These are phyloP conservation scores for Gypsophila paniculata DNA, from an alignment of 179 eudicot genomes.

Conservation along the genomic window DNA sequence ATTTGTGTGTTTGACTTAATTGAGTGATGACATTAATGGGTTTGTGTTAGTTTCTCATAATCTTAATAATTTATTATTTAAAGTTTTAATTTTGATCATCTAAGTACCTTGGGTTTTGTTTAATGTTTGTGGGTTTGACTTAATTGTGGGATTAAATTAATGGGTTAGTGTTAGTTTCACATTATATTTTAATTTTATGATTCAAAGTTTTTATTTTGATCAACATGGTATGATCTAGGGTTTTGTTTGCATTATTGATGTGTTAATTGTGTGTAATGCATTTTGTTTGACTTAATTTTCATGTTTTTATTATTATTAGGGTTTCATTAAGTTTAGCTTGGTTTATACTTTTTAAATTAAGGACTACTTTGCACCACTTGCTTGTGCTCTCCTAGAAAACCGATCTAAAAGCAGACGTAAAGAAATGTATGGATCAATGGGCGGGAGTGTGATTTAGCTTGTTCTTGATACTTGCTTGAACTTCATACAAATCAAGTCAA, in stretches of 20 bases:
- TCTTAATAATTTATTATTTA: not conserved
- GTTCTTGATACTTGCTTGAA: slow-evolving; percentile 2
- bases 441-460: not conserved
- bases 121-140: not conserved
- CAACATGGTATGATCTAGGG: too few species aligned
- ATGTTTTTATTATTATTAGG: too few species aligned
- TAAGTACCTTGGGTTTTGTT: too few species aligned
- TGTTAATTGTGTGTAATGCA: not conserved
- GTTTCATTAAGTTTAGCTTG: too few species aligned
- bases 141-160: slow-evolving; percentile 9
- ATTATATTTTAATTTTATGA: not conserved
- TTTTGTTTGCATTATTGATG: too few species aligned
- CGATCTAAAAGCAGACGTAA: too few species aligned
- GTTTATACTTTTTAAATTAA: too few species aligned
- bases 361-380: too few species aligned
- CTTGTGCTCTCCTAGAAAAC: too few species aligned
- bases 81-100: slow-evolving; percentile 11
- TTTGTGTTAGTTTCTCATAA: slow-evolving; percentile 12
- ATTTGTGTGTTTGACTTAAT: not conserved
- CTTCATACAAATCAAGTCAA: not conserved
- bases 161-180: slow-evolving; percentile 25
- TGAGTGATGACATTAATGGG: slow-evolving; percentile 19
- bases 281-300: not conserved
- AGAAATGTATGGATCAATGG: too few species aligned
- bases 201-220: slow-evolving; percentile 8